A percentile compares a stretch with the other conserved stretches of the same genome.
phyloP scores from a whole-genome alignment of 768 basidiomycete genomes.

The Galerina sulciceps region DNA sequence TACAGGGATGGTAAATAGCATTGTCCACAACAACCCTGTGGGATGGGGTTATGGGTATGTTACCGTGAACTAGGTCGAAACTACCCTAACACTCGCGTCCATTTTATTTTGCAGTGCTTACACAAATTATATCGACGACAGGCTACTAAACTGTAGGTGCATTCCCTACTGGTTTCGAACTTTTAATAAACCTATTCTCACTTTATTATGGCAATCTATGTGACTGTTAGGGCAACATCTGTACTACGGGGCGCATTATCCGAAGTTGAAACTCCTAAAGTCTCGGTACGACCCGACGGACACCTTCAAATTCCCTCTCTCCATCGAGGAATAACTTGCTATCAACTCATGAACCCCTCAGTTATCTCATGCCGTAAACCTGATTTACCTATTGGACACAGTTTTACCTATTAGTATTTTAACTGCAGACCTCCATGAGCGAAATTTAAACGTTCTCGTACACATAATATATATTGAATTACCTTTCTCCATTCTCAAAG shows the following conservation, averaged over 20 bases:
- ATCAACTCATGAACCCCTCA: no score
- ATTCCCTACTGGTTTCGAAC: background rate
- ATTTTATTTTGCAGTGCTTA: slow-evolving; percentile 33
- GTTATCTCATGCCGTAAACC: no score
- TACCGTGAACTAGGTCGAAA: background rate
- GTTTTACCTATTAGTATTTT: no score
- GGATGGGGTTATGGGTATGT: slow-evolving; percentile 39
- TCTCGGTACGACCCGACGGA: slow-evolving; percentile 30
- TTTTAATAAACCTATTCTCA: no score
- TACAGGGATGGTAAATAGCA: slow-evolving; percentile 36
- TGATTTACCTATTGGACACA: no score
- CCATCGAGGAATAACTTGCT: slow-evolving; percentile 20
- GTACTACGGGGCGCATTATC: slow-evolving; percentile 39
- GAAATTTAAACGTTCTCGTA: no score
- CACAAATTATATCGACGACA: slow-evolving; percentile 47
- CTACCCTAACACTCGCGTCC: background rate
- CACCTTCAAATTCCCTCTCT: slow-evolving; percentile 32
- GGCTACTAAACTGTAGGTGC: slow-evolving; percentile 37
- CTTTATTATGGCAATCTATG: no score
- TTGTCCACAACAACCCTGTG: slow-evolving; percentile 34
- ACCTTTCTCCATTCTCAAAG: no score
- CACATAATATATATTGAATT: no score
- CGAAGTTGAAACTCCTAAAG: slow-evolving; percentile 30
- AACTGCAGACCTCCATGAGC: no score
- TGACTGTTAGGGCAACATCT: slow-evolving; percentile 32